Base-by-base conservation (phyloP, 768 basidiomycete genomes). In the Psilocybe cyanescens region DNA sequence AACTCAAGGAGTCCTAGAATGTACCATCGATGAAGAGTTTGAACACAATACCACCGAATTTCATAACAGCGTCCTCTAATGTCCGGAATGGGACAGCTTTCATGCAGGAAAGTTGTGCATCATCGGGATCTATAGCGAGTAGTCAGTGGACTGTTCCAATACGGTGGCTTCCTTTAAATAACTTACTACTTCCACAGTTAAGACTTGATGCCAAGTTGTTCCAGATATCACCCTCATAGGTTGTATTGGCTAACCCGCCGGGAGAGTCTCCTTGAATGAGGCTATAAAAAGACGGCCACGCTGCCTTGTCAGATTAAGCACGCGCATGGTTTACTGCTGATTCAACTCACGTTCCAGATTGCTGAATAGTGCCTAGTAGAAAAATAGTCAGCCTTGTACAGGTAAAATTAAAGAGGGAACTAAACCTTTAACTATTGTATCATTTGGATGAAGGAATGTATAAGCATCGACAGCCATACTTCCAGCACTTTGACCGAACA, bases 401-500 rank as follows among this genome's bases (percentile, higher is more conserved):
- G 30, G 7, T 59, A 30, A 19, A 49, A 37, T 3, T 4, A 6
- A 17, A 17, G 0, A 11, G 4, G 14, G 3, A 19, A n/a, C 56
- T 17, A 16, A 17, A 72, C 70, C 71, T 70, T 73, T 68, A 7
- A 70, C 69, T 28, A 72, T 74, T 2, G 74, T 76, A 65, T 76
- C 75, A 7, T 74, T 58, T 1, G 74, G 74, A 63, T 77, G 71
- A 3, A 72, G 64, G 49, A 76, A 75, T 0, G 75, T 69, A 61
- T 76, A 79, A 0, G 69, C 68, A 61, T 76, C 77, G 35, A 67
- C 70, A 8, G 74, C 70, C 3, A 67, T 70, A 39, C 66, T 72
- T 2, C 77, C 78, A 17, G 77, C 77, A 59, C 76, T 76, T 55
- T 78, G 73, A 2, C 78, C 78, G 46, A 74, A 76, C 11, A 79